These are phyloP conservation scores for Amborella trichopoda DNA, from an alignment of 164 flowering plant genomes.

Conservation along the genomic window DNA sequence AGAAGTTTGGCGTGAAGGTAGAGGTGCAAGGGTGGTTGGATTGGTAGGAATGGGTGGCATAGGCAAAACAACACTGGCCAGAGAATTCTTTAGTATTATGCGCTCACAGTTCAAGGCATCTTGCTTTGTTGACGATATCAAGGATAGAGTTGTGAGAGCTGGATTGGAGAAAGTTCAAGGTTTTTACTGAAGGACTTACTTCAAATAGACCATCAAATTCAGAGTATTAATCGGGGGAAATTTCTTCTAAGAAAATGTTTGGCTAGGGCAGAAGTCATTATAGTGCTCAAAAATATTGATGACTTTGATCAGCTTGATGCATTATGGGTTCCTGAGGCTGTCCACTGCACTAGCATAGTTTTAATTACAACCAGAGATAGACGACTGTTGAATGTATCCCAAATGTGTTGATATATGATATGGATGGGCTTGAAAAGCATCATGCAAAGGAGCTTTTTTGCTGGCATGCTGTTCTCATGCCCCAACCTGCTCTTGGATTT, in stretches of 20 bases:
- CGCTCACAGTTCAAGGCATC: background rate
- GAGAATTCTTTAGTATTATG: background rate
- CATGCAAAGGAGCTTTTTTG: no score
- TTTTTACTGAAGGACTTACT: slow-evolving; percentile 1
- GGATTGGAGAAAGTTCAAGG: slow-evolving; percentile 2
- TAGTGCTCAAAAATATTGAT: slow-evolving; percentile 1
- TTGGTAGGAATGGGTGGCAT: slow-evolving; percentile 5
- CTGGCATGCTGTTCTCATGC: slow-evolving; percentile 5
- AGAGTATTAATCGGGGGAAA: slow-evolving; percentile 1
- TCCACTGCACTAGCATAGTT: slow-evolving; percentile 1
- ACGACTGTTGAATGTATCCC: slow-evolving; percentile 3
- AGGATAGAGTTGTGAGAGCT: background rate
- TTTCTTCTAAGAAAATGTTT: slow-evolving; percentile 1
- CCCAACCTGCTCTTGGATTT: no score
- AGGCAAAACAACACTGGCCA: no score
- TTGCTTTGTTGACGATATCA: slow-evolving; percentile 3
- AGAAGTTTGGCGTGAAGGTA: background rate
- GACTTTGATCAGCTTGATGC: slow-evolving; percentile 2
- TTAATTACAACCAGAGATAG: slow-evolving; percentile 5
- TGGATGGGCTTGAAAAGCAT: slow-evolving; percentile 7
- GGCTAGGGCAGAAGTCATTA: background rate
- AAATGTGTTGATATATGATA: slow-evolving; percentile 1
- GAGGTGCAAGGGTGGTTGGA: slow-evolving; percentile 1
- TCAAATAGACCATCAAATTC: slow-evolving; percentile 3
- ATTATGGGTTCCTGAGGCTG: background rate